These are phyloP conservation scores for Baudoinia panamericana DNA, from an alignment of 495 filamentous ascomycete genomes.

Conservation along the genomic window DNA sequence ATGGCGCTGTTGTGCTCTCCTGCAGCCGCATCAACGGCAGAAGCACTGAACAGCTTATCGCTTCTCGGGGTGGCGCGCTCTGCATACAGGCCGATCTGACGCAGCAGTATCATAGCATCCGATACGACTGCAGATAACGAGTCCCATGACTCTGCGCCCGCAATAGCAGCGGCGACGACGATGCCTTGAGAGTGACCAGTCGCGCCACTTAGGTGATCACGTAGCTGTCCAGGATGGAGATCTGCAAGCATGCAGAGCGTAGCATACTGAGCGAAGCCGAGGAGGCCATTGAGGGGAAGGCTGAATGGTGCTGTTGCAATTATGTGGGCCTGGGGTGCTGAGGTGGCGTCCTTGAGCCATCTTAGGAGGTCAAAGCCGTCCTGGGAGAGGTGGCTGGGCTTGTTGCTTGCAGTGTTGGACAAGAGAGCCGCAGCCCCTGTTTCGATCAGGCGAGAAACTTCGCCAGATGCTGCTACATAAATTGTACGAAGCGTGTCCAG, in stretches of 20 bases:
- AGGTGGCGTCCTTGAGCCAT: slow-evolving; percentile 77
- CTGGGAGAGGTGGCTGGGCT: slow-evolving; percentile 84
- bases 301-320: slow-evolving; percentile 94
- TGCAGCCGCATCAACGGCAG: too few relatives aligned
- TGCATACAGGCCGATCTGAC: slow-evolving; percentile 97
- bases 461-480: slow-evolving; percentile 75
- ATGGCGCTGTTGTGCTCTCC: slow-evolving; percentile 88
- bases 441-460: slow-evolving; percentile 70
- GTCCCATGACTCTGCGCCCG: slow-evolving; percentile 78
- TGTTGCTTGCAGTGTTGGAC: slow-evolving; percentile 67
- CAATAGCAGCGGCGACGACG: slow-evolving; percentile 79
- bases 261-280: slow-evolving; percentile 85
- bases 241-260: slow-evolving; percentile 89
- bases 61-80: too few relatives aligned
- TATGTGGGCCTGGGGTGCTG: slow-evolving; percentile 87
- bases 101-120: slow-evolving; percentile 79
- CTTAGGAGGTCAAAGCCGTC: slow-evolving; percentile 88
- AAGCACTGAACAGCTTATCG: too few relatives aligned
- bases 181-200: slow-evolving; percentile 97
- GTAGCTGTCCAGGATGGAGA: slow-evolving; percentile 68
- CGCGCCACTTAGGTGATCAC: slow-evolving; percentile 67
- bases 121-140: slow-evolving; percentile 65
- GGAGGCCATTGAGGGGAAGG: slow-evolving; percentile 87
- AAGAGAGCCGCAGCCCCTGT: slow-evolving; percentile 71
- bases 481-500: slow-evolving; percentile 91